phyloP scores from a whole-genome alignment of 805 yeast genomes.

The Sugiyamaella marilandica region DNA sequence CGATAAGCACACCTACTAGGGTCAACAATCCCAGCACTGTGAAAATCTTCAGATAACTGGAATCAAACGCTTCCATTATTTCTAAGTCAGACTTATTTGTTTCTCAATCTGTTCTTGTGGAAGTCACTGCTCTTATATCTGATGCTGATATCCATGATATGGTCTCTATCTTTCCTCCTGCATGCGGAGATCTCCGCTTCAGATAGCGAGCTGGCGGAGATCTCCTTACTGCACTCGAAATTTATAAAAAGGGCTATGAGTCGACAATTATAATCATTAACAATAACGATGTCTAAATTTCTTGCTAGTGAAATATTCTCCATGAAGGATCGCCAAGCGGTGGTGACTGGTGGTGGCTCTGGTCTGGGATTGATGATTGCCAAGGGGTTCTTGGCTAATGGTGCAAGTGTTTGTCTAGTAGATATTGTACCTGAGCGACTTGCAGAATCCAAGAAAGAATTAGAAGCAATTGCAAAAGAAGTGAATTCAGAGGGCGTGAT shows the following conservation, averaged over 20 bases:
- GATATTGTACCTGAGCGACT: constrained; percentile 1
- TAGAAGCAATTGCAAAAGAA: neutral
- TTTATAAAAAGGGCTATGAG: neutral
- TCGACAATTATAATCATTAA: neutral
- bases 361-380: constrained; percentile 36
- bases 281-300: neutral
- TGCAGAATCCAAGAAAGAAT: neutral
- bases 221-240: neutral
- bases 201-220: neutral
- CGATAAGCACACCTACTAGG: constrained; percentile 1
- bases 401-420: neutral
- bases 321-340: constrained; percentile 39
- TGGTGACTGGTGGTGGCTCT: constrained; percentile 41
- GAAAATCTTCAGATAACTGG: neutral
- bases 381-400: neutral
- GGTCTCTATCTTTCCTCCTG: neutral
- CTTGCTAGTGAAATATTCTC: constrained; percentile 29
- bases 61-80: too few species aligned
- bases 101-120: neutral
- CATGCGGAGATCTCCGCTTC: neutral
- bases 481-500: neutral
- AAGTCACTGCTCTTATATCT: neutral
- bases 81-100: too few species aligned
- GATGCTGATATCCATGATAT: neutral
- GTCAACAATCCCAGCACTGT: neutral